Conservation (phyloP, 495 filamentous ascomycete species). For the Acidomyces sp. region DNA sequence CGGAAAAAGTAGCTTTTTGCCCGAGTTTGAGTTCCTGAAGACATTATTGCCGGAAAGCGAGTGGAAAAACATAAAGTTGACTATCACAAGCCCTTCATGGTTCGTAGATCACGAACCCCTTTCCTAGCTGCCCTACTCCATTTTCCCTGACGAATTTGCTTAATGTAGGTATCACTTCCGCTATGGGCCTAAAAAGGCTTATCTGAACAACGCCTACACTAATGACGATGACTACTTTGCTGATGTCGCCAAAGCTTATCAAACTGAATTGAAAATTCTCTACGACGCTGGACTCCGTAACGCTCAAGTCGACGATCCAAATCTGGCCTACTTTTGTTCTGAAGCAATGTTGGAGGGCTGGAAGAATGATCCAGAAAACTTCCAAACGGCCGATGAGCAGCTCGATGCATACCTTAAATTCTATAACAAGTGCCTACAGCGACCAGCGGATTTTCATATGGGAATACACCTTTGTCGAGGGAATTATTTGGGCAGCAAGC, state of each 20-base stretch:
- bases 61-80: conserved; percentile 29
- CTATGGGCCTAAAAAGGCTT: conserved; percentile 23
- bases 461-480: conserved; percentile 71
- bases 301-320: conserved; percentile 25
- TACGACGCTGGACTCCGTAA: conserved; percentile 20
- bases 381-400: conserved; percentile 47
- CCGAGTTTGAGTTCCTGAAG: conserved; percentile 27
- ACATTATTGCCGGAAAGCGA: conserved; percentile 23
- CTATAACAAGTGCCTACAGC: conserved; percentile 56
- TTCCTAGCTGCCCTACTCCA: too few species aligned
- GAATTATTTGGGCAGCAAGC: conserved; percentile 64
- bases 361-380: conserved; percentile 41
- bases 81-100: conserved; percentile 26
- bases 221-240: conserved; percentile 29
- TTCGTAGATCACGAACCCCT: too few species aligned
- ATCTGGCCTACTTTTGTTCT: conserved; percentile 45
- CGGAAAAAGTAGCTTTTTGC: conserved; percentile 23
- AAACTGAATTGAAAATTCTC: conserved; percentile 23
- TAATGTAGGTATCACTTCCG: conserved; percentile 32
- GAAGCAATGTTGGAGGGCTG: conserved; percentile 48
- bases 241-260: conserved; percentile 28
- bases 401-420: conserved; percentile 62
- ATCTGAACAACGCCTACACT: conserved; percentile 24
- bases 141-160: too few species aligned
- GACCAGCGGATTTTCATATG: conserved; percentile 14